Evolutionary conservation across 176 grass and related monocot genomes (phyloP).

Genomic region (Phoenix roebelenii): DNA sequence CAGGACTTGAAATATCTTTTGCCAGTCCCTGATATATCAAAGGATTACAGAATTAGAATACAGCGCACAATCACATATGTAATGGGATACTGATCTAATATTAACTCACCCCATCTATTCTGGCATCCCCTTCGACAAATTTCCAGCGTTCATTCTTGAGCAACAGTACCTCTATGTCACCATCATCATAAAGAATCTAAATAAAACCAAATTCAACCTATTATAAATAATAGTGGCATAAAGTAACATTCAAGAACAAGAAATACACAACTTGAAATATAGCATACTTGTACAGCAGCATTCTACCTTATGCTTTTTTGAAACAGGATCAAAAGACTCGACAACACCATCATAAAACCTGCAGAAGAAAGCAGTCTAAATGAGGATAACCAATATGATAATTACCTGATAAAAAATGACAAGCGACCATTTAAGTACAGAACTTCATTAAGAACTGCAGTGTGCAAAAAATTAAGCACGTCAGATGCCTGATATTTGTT

Average conservation of each 20-base stretch:
- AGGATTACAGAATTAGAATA: background rate
- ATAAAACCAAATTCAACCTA: background rate
- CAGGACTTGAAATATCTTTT: conserved; percentile 16
- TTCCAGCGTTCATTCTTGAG: conserved; percentile 65
- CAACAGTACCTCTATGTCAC: conserved; percentile 49
- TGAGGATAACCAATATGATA: conserved; percentile 11
- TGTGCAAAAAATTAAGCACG: no score
- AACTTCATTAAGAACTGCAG: background rate
- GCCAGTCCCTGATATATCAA: conserved; percentile 26
- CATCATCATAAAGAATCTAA: conserved; percentile 75
- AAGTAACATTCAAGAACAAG: conserved; percentile 3
- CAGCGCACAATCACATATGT: background rate
- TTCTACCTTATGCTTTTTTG: conserved; percentile 57
- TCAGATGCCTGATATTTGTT: no score
- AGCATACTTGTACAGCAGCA: background rate
- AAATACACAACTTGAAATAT: background rate
- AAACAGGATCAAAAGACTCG: conserved; percentile 25
- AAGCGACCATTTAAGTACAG: background rate
- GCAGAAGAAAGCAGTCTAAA: conserved; percentile 7
- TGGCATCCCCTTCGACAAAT: conserved; percentile 12
- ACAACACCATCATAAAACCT: conserved; percentile 72
- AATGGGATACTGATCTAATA: conserved; percentile 3
- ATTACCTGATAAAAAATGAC: conserved; percentile 6
- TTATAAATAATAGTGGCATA: background rate
- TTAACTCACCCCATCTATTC: conserved; percentile 15